Base-by-base conservation (phyloP, 306 rosid genomes). In the Rosa persica region DNA sequence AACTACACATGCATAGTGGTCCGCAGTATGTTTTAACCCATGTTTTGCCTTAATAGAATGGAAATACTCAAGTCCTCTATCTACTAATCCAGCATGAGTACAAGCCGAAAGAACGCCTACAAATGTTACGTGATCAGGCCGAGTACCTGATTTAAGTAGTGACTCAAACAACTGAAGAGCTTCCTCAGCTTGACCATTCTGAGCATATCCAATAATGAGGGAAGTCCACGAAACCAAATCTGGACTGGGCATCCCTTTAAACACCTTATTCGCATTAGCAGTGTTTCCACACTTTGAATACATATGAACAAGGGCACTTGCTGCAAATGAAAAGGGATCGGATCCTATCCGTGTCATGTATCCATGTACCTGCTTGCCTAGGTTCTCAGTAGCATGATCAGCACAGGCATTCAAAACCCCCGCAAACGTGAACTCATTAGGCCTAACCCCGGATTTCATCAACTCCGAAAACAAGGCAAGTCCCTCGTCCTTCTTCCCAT, bases 201-300 rank as follows among this genome's bases (percentile, higher is more conserved):
- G 97, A 86, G 94, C 90, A 81, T 82, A 71, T 36, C 94, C 94
- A 74, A 76, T 86, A 73, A 89, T 88, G 68, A 92, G 80, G 82
- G 94, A 87, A 73, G 90, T 92, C 93, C 93, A 88, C 0, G 94
- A 87, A 67, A 89, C 89, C 81, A 92, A 81, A 84, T 89, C 91
- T 13, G 89, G 91, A 38, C 13, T 52, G 72, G 88, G 87, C 79
- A 91, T 84, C 76, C 68, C 84, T 52, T 73, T 55, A 75, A 92
- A 90, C 69, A 87, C 89, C 80, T 68, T 85, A 75, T 83, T 84
- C 60, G 93, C 93, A 69, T 74, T 81, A 47, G 70, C 82, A n/a
- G 78, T 81, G 76, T 81, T 87, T 81, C 92, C 91, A 83, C 94
- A 89, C 65, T 89, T 90, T 0, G 93, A 87, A 83, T 87, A 90